Conservation (phyloP, 108 stramenopile genomes). For the Pseudonitzschia pungens region DNA sequence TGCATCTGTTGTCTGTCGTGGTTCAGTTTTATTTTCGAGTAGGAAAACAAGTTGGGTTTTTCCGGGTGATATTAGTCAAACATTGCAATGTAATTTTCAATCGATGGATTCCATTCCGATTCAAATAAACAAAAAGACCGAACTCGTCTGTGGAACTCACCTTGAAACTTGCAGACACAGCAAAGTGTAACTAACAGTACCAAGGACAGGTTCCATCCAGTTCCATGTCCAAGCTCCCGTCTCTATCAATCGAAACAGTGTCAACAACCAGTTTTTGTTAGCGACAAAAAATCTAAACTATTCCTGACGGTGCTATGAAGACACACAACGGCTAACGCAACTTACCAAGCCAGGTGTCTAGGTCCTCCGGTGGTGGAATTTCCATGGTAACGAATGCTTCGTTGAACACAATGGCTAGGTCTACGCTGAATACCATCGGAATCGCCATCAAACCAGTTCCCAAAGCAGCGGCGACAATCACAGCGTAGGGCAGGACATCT, state of each 20-base stretch:
- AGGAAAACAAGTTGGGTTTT: no score
- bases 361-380: slow-evolving; percentile 70
- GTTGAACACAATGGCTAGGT: slow-evolving; percentile 81
- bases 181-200: slow-evolving; percentile 79
- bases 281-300: not conserved
- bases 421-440: slow-evolving; percentile 76
- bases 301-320: not conserved
- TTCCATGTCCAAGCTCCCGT: slow-evolving; percentile 81
- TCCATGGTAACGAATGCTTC: slow-evolving; percentile 78
- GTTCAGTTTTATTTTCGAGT: not conserved
- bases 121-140: no score
- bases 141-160: slow-evolving; percentile 9
- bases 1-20: slow-evolving; percentile 49
- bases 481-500: slow-evolving; percentile 62
- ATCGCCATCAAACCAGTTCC: slow-evolving; percentile 50
- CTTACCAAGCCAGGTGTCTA: slow-evolving; percentile 55
- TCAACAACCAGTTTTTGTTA: not conserved
- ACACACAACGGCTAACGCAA: not conserved
- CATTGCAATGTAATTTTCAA: not conserved
- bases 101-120: no score
- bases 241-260: slow-evolving; percentile 43
- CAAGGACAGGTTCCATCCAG: slow-evolving; percentile 88
- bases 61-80: not conserved
- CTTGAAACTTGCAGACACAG: slow-evolving; percentile 79
- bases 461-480: slow-evolving; percentile 58